These are phyloP conservation scores for Cardamine resedifolia DNA, from an alignment of 345 rosid species.

Conservation along the genomic window DNA sequence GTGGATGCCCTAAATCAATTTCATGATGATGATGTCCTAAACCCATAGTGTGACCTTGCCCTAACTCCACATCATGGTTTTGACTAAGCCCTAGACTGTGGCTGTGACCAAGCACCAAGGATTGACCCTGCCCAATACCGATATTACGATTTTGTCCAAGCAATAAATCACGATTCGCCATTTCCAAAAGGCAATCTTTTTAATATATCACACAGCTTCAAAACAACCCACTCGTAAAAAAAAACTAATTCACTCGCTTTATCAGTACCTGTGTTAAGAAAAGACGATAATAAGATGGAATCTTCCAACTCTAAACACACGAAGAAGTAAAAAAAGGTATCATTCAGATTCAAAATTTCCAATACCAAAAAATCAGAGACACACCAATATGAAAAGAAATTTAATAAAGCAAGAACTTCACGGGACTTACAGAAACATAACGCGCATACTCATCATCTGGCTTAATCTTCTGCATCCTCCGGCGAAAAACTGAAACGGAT, in stretches of 20 bases:
- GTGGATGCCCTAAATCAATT: conserved; percentile 55
- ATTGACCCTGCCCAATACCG: conserved; percentile 67
- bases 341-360: neutral
- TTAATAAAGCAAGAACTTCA: neutral
- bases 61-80: conserved; percentile 61
- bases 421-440: conserved; percentile 16
- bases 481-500: neutral
- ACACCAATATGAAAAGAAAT: neutral
- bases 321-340: too few species aligned
- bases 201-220: conserved; percentile 8
- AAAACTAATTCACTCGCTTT: conserved; percentile 8
- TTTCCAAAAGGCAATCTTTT: conserved; percentile 23
- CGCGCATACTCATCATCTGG: neutral
- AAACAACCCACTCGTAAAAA: neutral
- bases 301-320: too few species aligned
- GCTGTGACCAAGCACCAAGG: conserved; percentile 61
- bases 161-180: conserved; percentile 84
- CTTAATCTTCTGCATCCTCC: conserved; percentile 5
- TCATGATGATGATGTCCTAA: conserved; percentile 57
- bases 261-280: conserved; percentile 27
- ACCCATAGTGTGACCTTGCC: conserved; percentile 61
- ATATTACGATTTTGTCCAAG: conserved; percentile 66
- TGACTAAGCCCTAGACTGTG: conserved; percentile 61
- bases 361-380: neutral
- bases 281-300: neutral